phyloP scores from a whole-genome alignment of 2,329 filamentous ascomycete genomes.

The Pestalotiopsis sp. region DNA sequence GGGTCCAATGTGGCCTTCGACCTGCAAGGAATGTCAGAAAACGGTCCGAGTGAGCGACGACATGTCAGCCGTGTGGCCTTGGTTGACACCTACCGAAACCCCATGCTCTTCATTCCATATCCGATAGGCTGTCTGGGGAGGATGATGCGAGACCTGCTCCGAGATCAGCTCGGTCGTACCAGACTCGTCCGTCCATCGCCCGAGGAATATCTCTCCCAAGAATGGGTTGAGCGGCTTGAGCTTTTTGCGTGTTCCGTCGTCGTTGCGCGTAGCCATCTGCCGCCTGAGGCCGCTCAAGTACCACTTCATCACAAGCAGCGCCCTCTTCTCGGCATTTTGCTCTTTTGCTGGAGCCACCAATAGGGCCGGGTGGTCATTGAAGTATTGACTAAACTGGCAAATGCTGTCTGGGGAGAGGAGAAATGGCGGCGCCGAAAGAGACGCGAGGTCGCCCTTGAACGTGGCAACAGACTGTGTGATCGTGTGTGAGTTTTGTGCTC shows the following conservation, averaged over 20 bases:
- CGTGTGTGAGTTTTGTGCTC: slow-evolving; percentile 8
- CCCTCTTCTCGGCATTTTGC: slow-evolving; percentile 77
- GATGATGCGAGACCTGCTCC: slow-evolving; percentile 95
- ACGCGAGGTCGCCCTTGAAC: slow-evolving; percentile 81
- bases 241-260: slow-evolving; percentile 87
- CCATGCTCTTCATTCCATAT: slow-evolving; percentile 87
- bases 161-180: slow-evolving; percentile 86
- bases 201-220: slow-evolving; percentile 90
- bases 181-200: slow-evolving; percentile 81
- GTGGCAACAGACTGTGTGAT: slow-evolving; percentile 68
- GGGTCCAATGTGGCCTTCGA: slow-evolving; percentile 93
- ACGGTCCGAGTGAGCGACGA: background rate
- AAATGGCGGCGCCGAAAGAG: slow-evolving; percentile 79
- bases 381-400: slow-evolving; percentile 81
- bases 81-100: slow-evolving; percentile 44
- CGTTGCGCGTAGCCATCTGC: slow-evolving; percentile 75
- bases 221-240: slow-evolving; percentile 93
- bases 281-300: slow-evolving; percentile 92
- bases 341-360: slow-evolving; percentile 84
- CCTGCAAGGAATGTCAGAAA: slow-evolving; percentile 32
- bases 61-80: slow-evolving; percentile 6
- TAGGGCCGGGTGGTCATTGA: slow-evolving; percentile 76
- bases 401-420: slow-evolving; percentile 79
- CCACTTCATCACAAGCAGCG: slow-evolving; percentile 91
- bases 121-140: slow-evolving; percentile 90